These are phyloP conservation scores for Podila epigama DNA, from an alignment of 192 early-diverging fungal genomes.

Conservation along the genomic window DNA sequence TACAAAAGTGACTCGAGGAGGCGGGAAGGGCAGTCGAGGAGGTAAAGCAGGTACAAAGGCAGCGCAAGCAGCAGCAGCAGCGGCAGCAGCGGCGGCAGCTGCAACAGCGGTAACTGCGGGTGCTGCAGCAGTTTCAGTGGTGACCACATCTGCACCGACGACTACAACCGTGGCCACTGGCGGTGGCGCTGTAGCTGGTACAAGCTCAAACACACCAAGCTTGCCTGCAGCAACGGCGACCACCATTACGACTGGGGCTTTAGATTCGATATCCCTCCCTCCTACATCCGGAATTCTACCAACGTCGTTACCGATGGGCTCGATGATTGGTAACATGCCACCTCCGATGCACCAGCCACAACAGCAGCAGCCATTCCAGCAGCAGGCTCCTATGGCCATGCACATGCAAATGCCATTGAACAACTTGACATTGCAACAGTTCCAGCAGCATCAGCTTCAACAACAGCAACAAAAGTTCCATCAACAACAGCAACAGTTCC, in stretches of 20 bases:
- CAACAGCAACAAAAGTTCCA: conserved; percentile 4
- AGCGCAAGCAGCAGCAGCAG: background rate
- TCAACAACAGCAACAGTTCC: background rate
- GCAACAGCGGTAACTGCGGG: background rate
- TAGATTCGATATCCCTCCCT: no score
- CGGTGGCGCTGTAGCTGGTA: background rate
- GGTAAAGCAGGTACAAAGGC: conserved; percentile 11
- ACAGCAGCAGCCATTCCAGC: conserved; percentile 1
- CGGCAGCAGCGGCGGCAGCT: background rate
- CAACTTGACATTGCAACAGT: background rate
- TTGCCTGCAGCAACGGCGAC: background rate
- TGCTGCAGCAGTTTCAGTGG: background rate
- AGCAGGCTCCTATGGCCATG: background rate
- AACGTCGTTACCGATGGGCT: no score
- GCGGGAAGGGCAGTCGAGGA: conserved; percentile 22
- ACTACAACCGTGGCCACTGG: background rate
- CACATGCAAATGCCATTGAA: background rate
- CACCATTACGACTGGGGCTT: no score
- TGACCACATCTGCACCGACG: background rate
- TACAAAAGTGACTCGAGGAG: background rate
- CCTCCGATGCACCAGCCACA: background rate
- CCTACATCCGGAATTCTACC: no score
- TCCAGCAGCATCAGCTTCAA: background rate
- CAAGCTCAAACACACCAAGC: conserved; percentile 1
- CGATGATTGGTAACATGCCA: no score